Evolutionary conservation across 2,329 filamentous ascomycete species (phyloP), one percentile per base, ranked within the genome.

Genomic region (Exophiala alcalophila): DNA sequence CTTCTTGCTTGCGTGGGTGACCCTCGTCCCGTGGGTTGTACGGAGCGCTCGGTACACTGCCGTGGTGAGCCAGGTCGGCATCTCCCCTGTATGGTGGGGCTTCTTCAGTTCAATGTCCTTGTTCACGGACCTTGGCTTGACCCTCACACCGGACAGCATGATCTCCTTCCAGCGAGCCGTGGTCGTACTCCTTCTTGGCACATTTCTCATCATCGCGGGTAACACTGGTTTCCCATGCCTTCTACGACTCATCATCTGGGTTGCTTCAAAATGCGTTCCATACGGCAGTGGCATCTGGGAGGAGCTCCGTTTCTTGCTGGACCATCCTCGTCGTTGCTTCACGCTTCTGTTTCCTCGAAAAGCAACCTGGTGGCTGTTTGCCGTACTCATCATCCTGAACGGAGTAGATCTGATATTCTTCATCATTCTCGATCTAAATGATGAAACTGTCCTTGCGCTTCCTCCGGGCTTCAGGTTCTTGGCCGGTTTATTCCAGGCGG

Each of bases 311-410:
- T 97, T 97, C 57, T 69, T 97, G 16, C 77, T 97, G 1, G 90
- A 97, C 58, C 92, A 98, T 56, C 92, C 92, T 1, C 84, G 92
- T 60, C 85, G 92, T 40, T 97, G 92, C 66, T 98, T 97, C 60
- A 97, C 92, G 0, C 72, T 97, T 11, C 72, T 97, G 0, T 97
- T 98, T 55, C 92, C 92, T 0, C 83, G 84, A 0, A 82, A 80
- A 40, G 87, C 90, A 2, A 97, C 87, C 2, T 97, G 91, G 91
- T 95, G 89, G 87, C 72, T 98, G 0, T 94, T 97, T 60, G 84
- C 80, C 65, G 84, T 96, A 20, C 71, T 97, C 5, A 72, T 94
- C 3, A 61, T 82, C 2, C 72, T 98, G 45, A 98, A 97, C 60
- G 80, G 76, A 9, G 69, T 94, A 19, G 92, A 97, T 65, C 59